Evolutionary conservation across 2,329 filamentous ascomycete genomes (phyloP).

Genomic region (Escovopsis sp.): DNA sequence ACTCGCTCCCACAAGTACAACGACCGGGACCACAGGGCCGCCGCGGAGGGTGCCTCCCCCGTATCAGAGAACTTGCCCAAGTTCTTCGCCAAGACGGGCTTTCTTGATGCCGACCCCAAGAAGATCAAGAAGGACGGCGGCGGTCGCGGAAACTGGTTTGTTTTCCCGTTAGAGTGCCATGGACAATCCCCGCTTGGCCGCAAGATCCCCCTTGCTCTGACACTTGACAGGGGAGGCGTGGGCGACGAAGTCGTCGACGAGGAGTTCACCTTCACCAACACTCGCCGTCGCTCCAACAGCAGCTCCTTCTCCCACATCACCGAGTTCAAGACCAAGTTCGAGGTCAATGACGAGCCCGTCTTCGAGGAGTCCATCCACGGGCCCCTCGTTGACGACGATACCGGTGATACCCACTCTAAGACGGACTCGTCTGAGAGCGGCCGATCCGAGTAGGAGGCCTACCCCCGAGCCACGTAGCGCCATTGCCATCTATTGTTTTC

Average conservation of each 20-base stretch:
- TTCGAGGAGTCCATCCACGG: constrained; percentile 81
- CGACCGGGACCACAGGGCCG: constrained; percentile 75
- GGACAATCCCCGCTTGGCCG: neutral
- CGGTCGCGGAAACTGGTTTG: constrained; percentile 89
- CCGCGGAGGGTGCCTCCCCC: constrained; percentile 57
- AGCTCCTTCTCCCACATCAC: constrained; percentile 56
- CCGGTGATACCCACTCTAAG: constrained; percentile 39
- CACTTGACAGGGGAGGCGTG: constrained; percentile 52
- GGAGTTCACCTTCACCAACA: constrained; percentile 68
- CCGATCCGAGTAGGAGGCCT: constrained; percentile 31
- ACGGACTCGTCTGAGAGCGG: constrained; percentile 44
- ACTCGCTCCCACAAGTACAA: constrained; percentile 95
- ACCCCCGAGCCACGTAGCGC: no score
- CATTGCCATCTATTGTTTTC: no score
- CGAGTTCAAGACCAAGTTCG: constrained; percentile 94
- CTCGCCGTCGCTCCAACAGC: constrained; percentile 86
- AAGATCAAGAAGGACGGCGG: constrained; percentile 95
- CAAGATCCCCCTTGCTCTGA: neutral
- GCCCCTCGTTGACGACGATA: constrained; percentile 41
- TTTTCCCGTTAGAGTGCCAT: constrained; percentile 2
- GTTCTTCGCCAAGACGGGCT: constrained; percentile 83
- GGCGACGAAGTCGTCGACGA: constrained; percentile 78
- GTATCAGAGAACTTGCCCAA: constrained; percentile 67
- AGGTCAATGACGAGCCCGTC: constrained; percentile 81
- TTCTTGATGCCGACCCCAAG: constrained; percentile 68